Evolutionary conservation across 1,284 basidiomycete genomes (phyloP), one percentile per base, ranked within the genome.

Genomic region (Cryptococcus hybrid): DNA sequence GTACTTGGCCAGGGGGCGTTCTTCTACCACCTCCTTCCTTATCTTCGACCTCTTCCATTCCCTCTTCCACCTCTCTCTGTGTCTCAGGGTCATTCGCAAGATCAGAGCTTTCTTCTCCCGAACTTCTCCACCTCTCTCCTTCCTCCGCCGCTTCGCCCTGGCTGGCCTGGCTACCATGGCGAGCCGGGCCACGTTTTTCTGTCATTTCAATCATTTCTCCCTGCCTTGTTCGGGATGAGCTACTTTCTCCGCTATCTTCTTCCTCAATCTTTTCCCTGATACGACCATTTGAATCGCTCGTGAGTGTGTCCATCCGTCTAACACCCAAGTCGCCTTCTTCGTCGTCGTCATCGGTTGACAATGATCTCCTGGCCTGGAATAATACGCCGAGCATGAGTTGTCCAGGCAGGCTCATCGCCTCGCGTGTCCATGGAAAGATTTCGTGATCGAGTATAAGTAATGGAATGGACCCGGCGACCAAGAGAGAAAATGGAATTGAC

Each of bases 401-500:
- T 83, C 92, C 92, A 89, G 44, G 87, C 85, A 3, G 87, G 85
- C 60, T 81, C 79, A 56, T 70, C 77, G 3, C 73, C 55, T 18
- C 75, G 67, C 6, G 78, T 75, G 54, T 81, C 80, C 65, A 82
- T 78, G 1, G 83, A 85, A 60, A 83, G 82, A 62, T 86, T 85
- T 44, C 87, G 82, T 2, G 87, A 88, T 88, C 90, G 93, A 7
- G 92, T 93, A 58, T 89, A 83, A 6, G 89, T 88, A 57, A 93
- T 89, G 12, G 88, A 86, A 74, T 93, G 91, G 6, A 96, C 91
- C 37, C 91, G 86, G 36, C 89, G 83, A 11, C 92, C 88, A 36
- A 96, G 85, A 34, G 91, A 90, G 81, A 96, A 93, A 88, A 89
- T 0, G 93, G 92, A 63, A 97, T 95, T 18, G 90, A 93, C 5